Evolutionary conservation across 805 yeast species (phyloP).

Genomic region (Ogataea nonfermentans): DNA sequence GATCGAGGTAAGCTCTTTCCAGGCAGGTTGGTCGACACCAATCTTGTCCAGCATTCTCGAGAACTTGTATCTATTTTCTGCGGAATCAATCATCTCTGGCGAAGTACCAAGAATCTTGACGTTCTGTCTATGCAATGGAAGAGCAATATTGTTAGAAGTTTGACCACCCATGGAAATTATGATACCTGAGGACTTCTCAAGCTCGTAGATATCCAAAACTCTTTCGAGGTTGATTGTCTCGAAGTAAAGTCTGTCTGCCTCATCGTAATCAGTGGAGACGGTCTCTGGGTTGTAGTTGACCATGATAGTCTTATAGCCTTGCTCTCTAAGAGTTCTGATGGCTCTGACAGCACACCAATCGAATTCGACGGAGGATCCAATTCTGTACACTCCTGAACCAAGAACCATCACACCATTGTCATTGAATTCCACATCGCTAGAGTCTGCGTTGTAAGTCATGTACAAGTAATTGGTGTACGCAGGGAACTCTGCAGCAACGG

Average conservation of each 20-base stretch:
- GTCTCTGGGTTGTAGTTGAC: conserved; percentile 98
- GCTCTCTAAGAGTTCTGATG: conserved; percentile 85
- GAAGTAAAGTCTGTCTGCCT: conserved; percentile 93
- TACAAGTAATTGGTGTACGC: conserved; percentile 93
- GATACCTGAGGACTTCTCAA: conserved; percentile 88
- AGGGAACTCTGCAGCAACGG: conserved; percentile 99
- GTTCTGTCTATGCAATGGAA: conserved; percentile 87
- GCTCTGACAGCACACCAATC: conserved; percentile 99
- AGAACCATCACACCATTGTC: conserved; percentile 94
- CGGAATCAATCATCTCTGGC: conserved; percentile 97
- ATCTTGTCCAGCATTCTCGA: conserved; percentile 95
- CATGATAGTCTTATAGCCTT: conserved; percentile 90
- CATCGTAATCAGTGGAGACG: conserved; percentile 98
- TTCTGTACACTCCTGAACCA: conserved; percentile 98
- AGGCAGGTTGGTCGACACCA: conserved; percentile 98
- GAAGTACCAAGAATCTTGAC: conserved; percentile 96
- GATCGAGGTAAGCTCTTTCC: conserved; percentile 95
- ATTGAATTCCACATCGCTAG: conserved; percentile 81
- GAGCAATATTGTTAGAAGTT: conserved; percentile 94
- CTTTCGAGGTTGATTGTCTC: conserved; percentile 94
- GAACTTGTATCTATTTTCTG: conserved; percentile 97
- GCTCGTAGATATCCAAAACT: conserved; percentile 89
- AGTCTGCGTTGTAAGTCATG: conserved; percentile 89
- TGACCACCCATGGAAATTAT: conserved; percentile 99
- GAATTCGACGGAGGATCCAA: conserved; percentile 97